Conservation (phyloP, 768 basidiomycete species). For the Hebeloma cylindrosporum region DNA sequence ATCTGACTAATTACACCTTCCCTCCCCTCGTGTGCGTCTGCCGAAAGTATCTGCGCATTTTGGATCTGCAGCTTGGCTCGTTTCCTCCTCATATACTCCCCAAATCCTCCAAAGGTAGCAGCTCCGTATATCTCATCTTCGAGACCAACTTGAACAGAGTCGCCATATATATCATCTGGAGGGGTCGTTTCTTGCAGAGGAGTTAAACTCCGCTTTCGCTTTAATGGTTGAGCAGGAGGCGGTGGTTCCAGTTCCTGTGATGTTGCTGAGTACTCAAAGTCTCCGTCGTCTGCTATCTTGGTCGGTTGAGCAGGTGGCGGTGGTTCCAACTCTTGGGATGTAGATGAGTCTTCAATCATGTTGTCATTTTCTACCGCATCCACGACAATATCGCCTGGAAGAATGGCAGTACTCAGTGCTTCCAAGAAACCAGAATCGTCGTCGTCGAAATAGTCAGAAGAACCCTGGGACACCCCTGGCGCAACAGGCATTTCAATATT, state of each 20-base stretch:
- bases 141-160: constrained; percentile 3
- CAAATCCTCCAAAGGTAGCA: constrained; percentile 77
- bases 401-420: constrained; percentile 42
- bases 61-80: constrained; percentile 88
- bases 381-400: constrained; percentile 47
- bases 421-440: constrained; percentile 55
- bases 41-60: constrained; percentile 44
- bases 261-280: constrained; percentile 15
- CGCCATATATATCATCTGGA: constrained; percentile 1
- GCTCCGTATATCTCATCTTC: constrained; percentile 65
- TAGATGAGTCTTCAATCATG: constrained; percentile 12
- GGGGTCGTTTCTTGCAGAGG: too few species aligned
- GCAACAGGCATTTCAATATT: constrained; percentile 7
- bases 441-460: constrained; percentile 56
- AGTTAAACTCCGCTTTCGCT: constrained; percentile 34
- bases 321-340: constrained; percentile 31
- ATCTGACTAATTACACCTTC: constrained; percentile 43
- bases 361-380: constrained; percentile 10
- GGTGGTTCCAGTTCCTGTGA: constrained; percentile 33
- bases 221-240: constrained; percentile 43
- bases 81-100: constrained; percentile 89
- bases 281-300: constrained; percentile 1
- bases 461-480: constrained; percentile 31
- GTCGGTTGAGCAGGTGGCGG: constrained; percentile 41
- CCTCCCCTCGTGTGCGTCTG: too few species aligned